phyloP scores from a whole-genome alignment of 2,329 filamentous ascomycete genomes.

The Zymoseptoria crescenta region DNA sequence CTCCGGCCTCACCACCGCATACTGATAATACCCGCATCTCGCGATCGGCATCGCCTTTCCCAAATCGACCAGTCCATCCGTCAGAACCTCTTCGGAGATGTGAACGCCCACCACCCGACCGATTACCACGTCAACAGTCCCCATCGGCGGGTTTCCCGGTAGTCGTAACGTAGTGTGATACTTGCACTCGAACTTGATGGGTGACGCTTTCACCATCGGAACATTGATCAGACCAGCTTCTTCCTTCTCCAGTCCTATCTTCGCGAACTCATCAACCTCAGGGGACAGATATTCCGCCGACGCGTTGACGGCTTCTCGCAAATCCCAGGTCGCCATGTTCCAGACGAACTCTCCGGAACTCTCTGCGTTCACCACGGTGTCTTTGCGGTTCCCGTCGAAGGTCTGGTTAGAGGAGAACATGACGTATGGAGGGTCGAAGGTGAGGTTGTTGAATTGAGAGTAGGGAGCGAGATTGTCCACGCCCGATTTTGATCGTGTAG shows the following conservation, averaged over 20 bases:
- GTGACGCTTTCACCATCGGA: slow-evolving; percentile 48
- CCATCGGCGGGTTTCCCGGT: slow-evolving; percentile 51
- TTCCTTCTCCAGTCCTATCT: slow-evolving; percentile 44
- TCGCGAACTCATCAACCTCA: slow-evolving; percentile 49
- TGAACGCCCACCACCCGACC: slow-evolving; percentile 51
- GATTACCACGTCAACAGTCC: slow-evolving; percentile 51
- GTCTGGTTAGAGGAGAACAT: slow-evolving; percentile 56
- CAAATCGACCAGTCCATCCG: slow-evolving; percentile 49
- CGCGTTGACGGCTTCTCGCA: slow-evolving; percentile 50
- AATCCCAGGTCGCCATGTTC: slow-evolving; percentile 51
- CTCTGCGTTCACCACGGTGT: slow-evolving; percentile 51
- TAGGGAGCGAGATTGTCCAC: slow-evolving; percentile 53
- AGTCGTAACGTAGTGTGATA: slow-evolving; percentile 49
- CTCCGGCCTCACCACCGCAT: slow-evolving; percentile 45
- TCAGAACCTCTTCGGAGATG: slow-evolving; percentile 48
- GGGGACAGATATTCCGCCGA: slow-evolving; percentile 44
- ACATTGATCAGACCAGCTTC: slow-evolving; percentile 35
- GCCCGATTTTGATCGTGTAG: slow-evolving; percentile 42
- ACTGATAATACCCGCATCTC: slow-evolving; percentile 53
- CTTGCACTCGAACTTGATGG: slow-evolving; percentile 52
- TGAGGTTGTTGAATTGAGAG: slow-evolving; percentile 56
- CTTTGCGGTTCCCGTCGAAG: slow-evolving; percentile 40
- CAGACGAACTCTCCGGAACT: slow-evolving; percentile 50
- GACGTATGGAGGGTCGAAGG: slow-evolving; percentile 55
- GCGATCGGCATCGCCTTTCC: slow-evolving; percentile 52